phyloP scores from a whole-genome alignment of 225 moss, liverwort and hornwort species.

The Sphagnum tenellum region DNA sequence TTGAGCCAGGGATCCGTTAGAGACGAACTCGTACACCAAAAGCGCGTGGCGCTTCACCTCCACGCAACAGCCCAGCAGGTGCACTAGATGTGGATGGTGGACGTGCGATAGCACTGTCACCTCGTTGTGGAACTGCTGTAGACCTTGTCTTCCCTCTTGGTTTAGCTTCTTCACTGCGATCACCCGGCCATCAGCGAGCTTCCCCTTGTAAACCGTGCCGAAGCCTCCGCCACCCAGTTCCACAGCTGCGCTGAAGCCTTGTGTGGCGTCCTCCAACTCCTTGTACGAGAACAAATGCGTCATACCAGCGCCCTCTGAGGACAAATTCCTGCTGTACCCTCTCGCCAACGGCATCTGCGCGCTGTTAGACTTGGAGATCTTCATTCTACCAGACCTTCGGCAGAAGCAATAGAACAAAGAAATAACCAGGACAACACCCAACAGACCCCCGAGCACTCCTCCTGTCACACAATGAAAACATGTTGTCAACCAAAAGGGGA shows the following conservation, averaged over 20 bases:
- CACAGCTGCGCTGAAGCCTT: conserved; percentile 41
- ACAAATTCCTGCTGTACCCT: too few species aligned
- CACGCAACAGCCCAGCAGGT: conserved; percentile 69
- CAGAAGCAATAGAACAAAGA: too few species aligned
- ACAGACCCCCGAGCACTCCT: too few species aligned
- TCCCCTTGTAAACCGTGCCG: conserved; percentile 67
- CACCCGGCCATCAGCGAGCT: conserved; percentile 45
- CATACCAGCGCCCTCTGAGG: too few species aligned
- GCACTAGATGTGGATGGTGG: conserved; percentile 80
- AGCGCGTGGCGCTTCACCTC: conserved; percentile 47
- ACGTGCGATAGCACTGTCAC: conserved; percentile 71
- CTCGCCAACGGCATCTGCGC: too few species aligned
- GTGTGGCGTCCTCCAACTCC: conserved; percentile 67
- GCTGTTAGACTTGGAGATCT: too few species aligned
- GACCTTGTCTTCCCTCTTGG: conserved; percentile 55
- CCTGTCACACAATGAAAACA: too few species aligned
- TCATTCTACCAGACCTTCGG: too few species aligned
- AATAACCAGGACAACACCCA: too few species aligned
- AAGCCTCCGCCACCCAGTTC: conserved; percentile 80
- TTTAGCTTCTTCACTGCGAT: conserved; percentile 93
- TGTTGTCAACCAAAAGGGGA: too few species aligned
- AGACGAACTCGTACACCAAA: conserved; percentile 69
- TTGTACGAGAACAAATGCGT: conserved; percentile 56
- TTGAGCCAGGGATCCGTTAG: conserved; percentile 59
- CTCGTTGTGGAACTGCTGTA: conserved; percentile 64